Base-by-base conservation (phyloP, 257 asterid genomes). In the Solanum corneliomulleri region DNA sequence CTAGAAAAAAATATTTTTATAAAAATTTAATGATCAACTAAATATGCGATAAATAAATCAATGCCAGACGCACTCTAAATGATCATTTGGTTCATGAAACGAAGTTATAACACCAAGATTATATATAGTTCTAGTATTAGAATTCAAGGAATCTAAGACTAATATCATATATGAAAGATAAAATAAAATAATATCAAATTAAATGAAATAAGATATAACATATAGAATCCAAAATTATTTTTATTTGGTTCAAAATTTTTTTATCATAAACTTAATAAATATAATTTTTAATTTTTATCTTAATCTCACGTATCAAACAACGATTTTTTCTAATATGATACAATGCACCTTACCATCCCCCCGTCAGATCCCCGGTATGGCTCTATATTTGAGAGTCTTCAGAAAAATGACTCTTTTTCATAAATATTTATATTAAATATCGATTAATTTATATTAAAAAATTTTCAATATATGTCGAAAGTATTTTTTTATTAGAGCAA, bases 211-310 rank as follows among this genome's bases (percentile, higher is more conserved):
- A 62, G 15, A 4, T 23, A 1, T 23, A 23, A 60, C 4, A 23
- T 10, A 60, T 23, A 2, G 7, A 2, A 62, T 62, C 4, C 9
- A 62, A 23, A n/a, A 62, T 62, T 9, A 23, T 21, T 1, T 60
- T 21, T 3, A 23, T 3, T 60, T 9, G 14, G 1, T 60, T 60
- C 6, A 21, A 5, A 37, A 35, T 0, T 0, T 0, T 37, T 35
- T 37, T 37, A 37, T 37, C 39, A 5, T 37, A 6, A 35, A 35
- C 5, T 37, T 5, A 37, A 5, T 5, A 37, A 37, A 37, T 37
- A 37, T 37, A 6, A 5, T 1, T 37, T 37, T 37, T 6, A 37
- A 37, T 35, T 35, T 35, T 5, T 35, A 35, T 35, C 39, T 37
- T 39, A 42, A 42, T 45, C 12, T 13, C 6, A 4, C 52, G 16